A percentile compares a stretch with the other conserved stretches of the same genome.
These are phyloP conservation scores for Sporisorium exsertum DNA, from an alignment of 1,284 basidiomycete genomes.

Conservation along the genomic window DNA sequence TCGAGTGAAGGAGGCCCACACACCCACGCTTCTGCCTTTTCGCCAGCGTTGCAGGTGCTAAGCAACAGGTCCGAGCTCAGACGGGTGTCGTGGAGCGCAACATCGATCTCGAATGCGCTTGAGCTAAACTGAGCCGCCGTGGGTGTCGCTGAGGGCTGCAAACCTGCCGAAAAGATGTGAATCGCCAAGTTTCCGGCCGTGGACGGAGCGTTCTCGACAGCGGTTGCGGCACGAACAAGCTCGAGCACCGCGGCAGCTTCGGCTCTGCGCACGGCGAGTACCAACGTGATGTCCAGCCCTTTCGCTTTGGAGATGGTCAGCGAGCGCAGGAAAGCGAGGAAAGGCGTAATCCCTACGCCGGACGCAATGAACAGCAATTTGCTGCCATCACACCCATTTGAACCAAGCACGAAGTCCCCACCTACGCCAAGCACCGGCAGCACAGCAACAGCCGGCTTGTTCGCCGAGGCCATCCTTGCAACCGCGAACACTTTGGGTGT, in stretches of 20 bases:
- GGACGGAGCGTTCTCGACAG: not conserved
- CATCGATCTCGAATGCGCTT: not conserved
- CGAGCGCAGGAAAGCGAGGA: conserved; percentile 23
- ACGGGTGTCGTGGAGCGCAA: conserved; percentile 17
- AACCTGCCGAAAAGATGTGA: conserved; percentile 27
- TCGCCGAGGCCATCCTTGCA: not conserved
- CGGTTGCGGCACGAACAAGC: conserved; percentile 7
- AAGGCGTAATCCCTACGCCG: conserved; percentile 35
- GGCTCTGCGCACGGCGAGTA: conserved; percentile 24
- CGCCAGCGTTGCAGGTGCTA: not conserved
- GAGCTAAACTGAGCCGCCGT: no score
- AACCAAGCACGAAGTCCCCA: conserved; percentile 25
- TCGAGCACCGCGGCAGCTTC: conserved; percentile 24
- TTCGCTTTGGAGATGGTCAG: not conserved
- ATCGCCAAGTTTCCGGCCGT: conserved; percentile 9
- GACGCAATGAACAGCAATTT: conserved; percentile 31
- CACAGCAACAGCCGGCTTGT: not conserved
- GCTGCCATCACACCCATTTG: not conserved
- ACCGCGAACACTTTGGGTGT: conserved; percentile 34
- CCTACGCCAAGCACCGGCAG: conserved; percentile 35
- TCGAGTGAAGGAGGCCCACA: conserved; percentile 35
- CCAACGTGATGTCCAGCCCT: conserved; percentile 10
- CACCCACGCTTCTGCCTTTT: conserved; percentile 26
- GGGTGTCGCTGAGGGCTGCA: conserved; percentile 7
- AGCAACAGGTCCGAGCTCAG: conserved; percentile 21